Evolutionary conservation across 2,329 filamentous ascomycete genomes (phyloP), one percentile per base, ranked within the genome.

Genomic region (Rhynchosporium secalis): DNA sequence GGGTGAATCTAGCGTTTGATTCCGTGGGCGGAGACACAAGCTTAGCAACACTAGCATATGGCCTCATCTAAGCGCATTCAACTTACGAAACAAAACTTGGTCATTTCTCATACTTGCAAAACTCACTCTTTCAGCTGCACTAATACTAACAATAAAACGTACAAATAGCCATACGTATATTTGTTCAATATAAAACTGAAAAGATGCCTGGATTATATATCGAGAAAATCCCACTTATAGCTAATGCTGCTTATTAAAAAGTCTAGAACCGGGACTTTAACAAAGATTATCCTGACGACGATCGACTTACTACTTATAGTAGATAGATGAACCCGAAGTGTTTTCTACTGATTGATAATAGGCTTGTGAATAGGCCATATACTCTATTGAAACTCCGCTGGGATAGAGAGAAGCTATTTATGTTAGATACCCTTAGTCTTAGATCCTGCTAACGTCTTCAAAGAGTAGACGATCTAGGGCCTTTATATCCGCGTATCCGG

Each of bases 201-300:
- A 55, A 58, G 49, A 60, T 65, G 45, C 63, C 63, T 63, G 61
- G 63, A 51, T 28, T 31, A 56, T 2, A 60, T 38, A 15, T 52
- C 20, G 57, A 61, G 29, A 61, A 65, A 46, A 63, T 55, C 59
- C 47, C 54, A 33, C 58, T 61, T 13, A 63, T 65, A 41, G 54
- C 62, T 40, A 62, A 65, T 56, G 28, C 20, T 52, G 64, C 61
- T 58, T 65, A 55, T 60, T 58, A 52, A 60, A 64, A 55, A 49
- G 61, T 65, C 52, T 63, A 47, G 61, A 51, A 43, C 49, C 56
- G 61, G 54, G 61, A 63, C 56, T 64, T 61, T 31, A 60, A 61
- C 61, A 36, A 60, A 58, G 33, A 62, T 31, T 55, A 26, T 59
- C 45, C 56, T 33, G 46, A 59, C 33, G 20, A 56, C 33, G 64